These are phyloP conservation scores for Jatropha multifida DNA, from an alignment of 441 rosid species.

Conservation along the genomic window DNA sequence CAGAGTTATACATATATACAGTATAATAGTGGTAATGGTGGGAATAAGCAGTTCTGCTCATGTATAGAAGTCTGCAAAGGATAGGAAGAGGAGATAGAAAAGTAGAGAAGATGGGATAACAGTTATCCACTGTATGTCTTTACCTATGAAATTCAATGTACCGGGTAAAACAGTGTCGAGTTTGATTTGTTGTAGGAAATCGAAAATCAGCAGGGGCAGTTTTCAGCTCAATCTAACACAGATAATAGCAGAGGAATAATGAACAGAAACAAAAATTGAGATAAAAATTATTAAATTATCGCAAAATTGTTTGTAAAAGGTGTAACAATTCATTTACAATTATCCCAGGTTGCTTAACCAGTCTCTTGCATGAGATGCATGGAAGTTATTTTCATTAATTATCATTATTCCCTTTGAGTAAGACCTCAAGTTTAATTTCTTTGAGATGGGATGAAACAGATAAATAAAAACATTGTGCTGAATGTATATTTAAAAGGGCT, in stretches of 20 bases:
- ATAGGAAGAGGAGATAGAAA: background rate
- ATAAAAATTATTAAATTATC: background rate
- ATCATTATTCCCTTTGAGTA: background rate
- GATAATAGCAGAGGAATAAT: background rate
- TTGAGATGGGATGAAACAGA: background rate
- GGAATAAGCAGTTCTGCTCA: too few relatives aligned
- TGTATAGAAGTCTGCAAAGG: background rate
- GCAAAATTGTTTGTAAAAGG: background rate
- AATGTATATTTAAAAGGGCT: background rate
- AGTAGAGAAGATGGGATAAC: too few relatives aligned
- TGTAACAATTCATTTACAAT: background rate
- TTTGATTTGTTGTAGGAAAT: slow-evolving; percentile 90
- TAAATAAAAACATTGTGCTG: background rate
- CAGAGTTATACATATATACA: too few relatives aligned
- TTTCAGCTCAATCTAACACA: slow-evolving; percentile 55
- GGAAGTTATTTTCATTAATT: background rate
- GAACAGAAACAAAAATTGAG: background rate
- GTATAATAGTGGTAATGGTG: too few relatives aligned
- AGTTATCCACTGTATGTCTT: too few relatives aligned
- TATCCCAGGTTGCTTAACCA: background rate
- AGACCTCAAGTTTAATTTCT: background rate
- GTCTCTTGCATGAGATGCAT: background rate
- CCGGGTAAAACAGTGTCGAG: slow-evolving; percentile 90
- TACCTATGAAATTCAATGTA: slow-evolving; percentile 91
- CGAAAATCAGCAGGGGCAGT: slow-evolving; percentile 97